Conservation (phyloP, 2,329 filamentous ascomycete species). For the Paraconiothyrium sp. region DNA sequence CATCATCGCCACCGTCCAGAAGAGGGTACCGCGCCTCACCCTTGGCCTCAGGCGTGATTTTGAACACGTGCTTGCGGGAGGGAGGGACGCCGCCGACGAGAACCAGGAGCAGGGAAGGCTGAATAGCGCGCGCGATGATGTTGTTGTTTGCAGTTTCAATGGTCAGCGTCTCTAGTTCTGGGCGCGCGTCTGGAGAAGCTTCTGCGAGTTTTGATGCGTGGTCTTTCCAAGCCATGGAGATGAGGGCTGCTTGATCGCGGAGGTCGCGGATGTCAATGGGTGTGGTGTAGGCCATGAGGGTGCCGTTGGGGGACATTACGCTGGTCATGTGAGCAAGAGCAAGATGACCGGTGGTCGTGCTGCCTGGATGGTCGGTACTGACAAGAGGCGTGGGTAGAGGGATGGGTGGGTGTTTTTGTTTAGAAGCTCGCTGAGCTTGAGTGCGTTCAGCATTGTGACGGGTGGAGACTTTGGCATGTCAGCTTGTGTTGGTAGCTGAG, state of each 20-base stretch:
- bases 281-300: constrained; percentile 59
- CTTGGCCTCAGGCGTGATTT: constrained; percentile 55
- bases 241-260: constrained; percentile 59
- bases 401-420: constrained; percentile 54
- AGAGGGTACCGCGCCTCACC: constrained; percentile 52
- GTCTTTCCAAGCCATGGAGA: constrained; percentile 61
- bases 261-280: constrained; percentile 60
- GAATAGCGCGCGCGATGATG: constrained; percentile 57
- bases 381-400: constrained; percentile 56
- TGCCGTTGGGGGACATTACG: constrained; percentile 62
- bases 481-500: neutral
- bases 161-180: constrained; percentile 54
- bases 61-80: constrained; percentile 49
- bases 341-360: neutral
- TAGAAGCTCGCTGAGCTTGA: constrained; percentile 54
- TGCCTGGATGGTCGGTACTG: constrained; percentile 8
- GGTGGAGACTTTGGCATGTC: constrained; percentile 9
- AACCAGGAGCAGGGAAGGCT: constrained; percentile 58
- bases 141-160: constrained; percentile 58
- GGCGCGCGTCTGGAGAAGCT: neutral
- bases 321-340: constrained; percentile 34
- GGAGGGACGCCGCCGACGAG: constrained; percentile 60
- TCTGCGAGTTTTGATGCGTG: constrained; percentile 31
- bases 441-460: constrained; percentile 53
- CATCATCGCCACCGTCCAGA: constrained; percentile 20